Percentiles rank a stretch among this genome's conserved stretches.
These are phyloP conservation scores for Metarhizium rileyi DNA, from an alignment of 2,329 filamentous ascomycete species.

Conservation along the genomic window DNA sequence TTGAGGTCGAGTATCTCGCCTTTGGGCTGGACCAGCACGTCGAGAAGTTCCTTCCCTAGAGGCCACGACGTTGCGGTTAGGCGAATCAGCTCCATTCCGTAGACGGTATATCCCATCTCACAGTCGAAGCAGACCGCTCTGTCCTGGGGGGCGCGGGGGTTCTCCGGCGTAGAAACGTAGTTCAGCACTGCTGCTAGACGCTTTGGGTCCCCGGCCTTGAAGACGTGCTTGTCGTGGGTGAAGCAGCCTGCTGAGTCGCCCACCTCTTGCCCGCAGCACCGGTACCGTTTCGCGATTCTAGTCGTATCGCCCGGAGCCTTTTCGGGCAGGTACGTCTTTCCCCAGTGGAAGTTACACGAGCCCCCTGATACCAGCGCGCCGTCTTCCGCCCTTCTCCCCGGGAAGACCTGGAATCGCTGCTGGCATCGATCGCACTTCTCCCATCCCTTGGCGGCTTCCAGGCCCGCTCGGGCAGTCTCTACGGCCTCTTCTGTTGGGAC, in stretches of 20 bases:
- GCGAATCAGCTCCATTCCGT: conserved; percentile 81
- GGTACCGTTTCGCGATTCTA: conserved; percentile 52
- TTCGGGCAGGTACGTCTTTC: conserved; percentile 53
- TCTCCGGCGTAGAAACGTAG: conserved; percentile 68
- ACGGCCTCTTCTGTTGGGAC: conserved; percentile 60
- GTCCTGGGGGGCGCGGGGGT: conserved; percentile 37
- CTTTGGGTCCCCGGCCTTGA: conserved; percentile 69
- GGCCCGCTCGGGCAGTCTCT: conserved; percentile 51
- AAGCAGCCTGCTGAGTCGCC: conserved; percentile 70
- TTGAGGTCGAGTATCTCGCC: conserved; percentile 87
- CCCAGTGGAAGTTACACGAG: conserved; percentile 71
- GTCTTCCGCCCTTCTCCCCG: conserved; percentile 69
- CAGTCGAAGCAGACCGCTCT: conserved; percentile 83
- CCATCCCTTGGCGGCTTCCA: conserved; percentile 61
- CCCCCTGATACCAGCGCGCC: conserved; percentile 68
- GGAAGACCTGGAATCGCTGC: conserved; percentile 84
- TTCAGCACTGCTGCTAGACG: conserved; percentile 70
- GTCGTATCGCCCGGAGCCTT: conserved; percentile 46
- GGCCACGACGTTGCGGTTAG: conserved; percentile 88
- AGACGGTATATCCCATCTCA: conserved; percentile 92
- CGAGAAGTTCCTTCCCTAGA: conserved; percentile 60
- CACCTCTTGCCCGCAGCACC: conserved; percentile 68
- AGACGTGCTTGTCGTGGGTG: conserved; percentile 66
- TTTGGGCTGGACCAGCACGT: conserved; percentile 74
- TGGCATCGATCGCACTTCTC: conserved; percentile 84